Evolutionary conservation across 2,329 filamentous ascomycete genomes (phyloP), one percentile per base, ranked within the genome.

Genomic region (Curvularia sp.): DNA sequence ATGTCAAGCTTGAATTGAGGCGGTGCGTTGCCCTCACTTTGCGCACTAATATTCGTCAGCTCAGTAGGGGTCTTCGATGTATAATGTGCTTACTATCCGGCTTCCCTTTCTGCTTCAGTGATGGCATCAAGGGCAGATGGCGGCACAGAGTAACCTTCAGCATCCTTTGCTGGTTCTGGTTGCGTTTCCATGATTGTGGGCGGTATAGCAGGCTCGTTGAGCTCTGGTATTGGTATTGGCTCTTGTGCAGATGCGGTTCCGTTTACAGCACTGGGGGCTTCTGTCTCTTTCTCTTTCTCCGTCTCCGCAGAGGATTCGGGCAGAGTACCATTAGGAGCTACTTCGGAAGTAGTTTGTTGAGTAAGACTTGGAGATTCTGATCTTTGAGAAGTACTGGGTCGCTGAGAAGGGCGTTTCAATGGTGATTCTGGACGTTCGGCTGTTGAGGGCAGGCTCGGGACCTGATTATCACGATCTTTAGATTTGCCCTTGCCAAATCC

Each of bases 1-100:
- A 96, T 96, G 71, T 87, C 92, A 51, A 96, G 83, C 75, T 91
- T 94, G 80, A 93, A 93, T 57, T 83, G 81, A 8, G 87, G 81
- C 46, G 49, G 55, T 1, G 70, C 53, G 23, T 66, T 71, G 46
- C 49, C 64, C 34, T 77, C 74, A 42, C 54, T 63, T 52, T 68
- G 65, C 3, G 59, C 47, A 48, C 70, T 72, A 38, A 3, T 38
- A 0, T 18, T 32, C 3, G 2, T 57, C 23, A 30, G 47, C 68
- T 46, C 67, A 52, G 45, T 48, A 46, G 13, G 21, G 34, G n/a
- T 25, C 2, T 42, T 6, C 13, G 13, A 10, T 2, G 9, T 21
- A 15, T 12, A 21, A 12, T 13, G 2, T 46, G 46, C 71, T 66
- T 67, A 78, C 75, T 73, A 65, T 53, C 71, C 69, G 21, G 82